A percentile compares a stretch with the other conserved stretches of the same genome.
Evolutionary conservation across 1,284 basidiomycete genomes (phyloP).

Genomic region (Moesziomyces antarcticus): DNA sequence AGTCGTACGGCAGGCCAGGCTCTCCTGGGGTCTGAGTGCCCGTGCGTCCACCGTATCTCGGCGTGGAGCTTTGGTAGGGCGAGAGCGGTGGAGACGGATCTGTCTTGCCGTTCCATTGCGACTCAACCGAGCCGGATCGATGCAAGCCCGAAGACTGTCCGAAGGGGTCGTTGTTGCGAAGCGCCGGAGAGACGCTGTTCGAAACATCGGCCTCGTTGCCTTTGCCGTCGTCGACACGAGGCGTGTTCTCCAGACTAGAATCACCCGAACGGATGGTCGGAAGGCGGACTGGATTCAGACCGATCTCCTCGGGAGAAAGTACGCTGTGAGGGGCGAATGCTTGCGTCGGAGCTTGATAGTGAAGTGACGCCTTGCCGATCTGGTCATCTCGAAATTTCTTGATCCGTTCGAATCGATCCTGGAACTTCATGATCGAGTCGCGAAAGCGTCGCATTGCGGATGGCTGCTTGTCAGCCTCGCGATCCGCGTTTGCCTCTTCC

Average conservation of each 20-base stretch:
- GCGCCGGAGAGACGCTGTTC: background rate
- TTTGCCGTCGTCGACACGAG: background rate
- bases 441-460: background rate
- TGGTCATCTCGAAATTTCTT: conserved; percentile 13
- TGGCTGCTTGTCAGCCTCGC: too few relatives aligned
- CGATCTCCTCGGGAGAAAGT: background rate
- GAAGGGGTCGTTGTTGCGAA: background rate
- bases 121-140: background rate
- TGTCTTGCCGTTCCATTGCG: background rate
- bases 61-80: background rate
- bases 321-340: background rate
- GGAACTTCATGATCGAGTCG: conserved; percentile 6
- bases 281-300: background rate
- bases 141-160: background rate
- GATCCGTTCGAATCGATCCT: conserved; percentile 1
- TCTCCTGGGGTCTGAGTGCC: background rate
- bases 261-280: background rate
- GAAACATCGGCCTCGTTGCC: background rate
- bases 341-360: conserved; percentile 7
- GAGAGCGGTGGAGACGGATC: background rate
- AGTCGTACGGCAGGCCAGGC: background rate
- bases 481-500: background rate
- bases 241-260: background rate
- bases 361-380: conserved; percentile 13
- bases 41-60: background rate